These are phyloP conservation scores for Cairneyella variabilis DNA, from an alignment of 495 filamentous ascomycete species.

Conservation along the genomic window DNA sequence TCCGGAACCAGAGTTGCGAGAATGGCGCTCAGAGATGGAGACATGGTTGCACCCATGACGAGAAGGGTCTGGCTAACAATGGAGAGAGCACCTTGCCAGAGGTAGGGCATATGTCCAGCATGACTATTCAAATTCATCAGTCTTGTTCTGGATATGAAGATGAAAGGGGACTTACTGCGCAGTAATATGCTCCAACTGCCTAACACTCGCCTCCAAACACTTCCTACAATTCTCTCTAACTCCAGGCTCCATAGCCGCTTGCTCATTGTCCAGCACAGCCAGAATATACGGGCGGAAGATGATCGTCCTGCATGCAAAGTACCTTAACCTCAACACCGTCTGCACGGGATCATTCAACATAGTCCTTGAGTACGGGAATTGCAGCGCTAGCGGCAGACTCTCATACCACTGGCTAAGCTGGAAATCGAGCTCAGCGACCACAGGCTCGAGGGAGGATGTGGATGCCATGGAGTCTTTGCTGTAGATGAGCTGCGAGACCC, in stretches of 20 bases:
- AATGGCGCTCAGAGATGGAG: slow-evolving; percentile 55
- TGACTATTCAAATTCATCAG: slow-evolving; percentile 44
- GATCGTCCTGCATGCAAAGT: slow-evolving; percentile 80
- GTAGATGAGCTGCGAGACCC: slow-evolving; percentile 78
- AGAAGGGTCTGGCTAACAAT: slow-evolving; percentile 77
- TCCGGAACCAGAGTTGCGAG: slow-evolving; percentile 58
- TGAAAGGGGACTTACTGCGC: slow-evolving; percentile 55
- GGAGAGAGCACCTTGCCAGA: slow-evolving; percentile 79
- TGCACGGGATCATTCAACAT: slow-evolving; percentile 69
- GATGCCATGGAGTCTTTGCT: slow-evolving; percentile 66
- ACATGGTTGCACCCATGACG: slow-evolving; percentile 82
- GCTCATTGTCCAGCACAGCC: slow-evolving; percentile 74
- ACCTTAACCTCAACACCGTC: slow-evolving; percentile 72
- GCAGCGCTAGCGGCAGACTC: slow-evolving; percentile 64
- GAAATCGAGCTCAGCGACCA: slow-evolving; percentile 76
- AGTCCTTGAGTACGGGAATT: slow-evolving; percentile 65
- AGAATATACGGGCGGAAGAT: slow-evolving; percentile 82
- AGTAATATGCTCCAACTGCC: slow-evolving; percentile 74
- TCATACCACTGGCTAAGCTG: slow-evolving; percentile 85
- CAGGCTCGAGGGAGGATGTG: slow-evolving; percentile 65
- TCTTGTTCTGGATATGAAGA: slow-evolving; percentile 2
- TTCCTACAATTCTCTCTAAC: slow-evolving; percentile 76
- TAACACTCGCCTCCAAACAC: slow-evolving; percentile 76
- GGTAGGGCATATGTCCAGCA: slow-evolving; percentile 81
- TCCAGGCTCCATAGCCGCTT: slow-evolving; percentile 59